Conservation (phyloP, 495 filamentous ascomycete species). For the Usnea hakonensis region DNA sequence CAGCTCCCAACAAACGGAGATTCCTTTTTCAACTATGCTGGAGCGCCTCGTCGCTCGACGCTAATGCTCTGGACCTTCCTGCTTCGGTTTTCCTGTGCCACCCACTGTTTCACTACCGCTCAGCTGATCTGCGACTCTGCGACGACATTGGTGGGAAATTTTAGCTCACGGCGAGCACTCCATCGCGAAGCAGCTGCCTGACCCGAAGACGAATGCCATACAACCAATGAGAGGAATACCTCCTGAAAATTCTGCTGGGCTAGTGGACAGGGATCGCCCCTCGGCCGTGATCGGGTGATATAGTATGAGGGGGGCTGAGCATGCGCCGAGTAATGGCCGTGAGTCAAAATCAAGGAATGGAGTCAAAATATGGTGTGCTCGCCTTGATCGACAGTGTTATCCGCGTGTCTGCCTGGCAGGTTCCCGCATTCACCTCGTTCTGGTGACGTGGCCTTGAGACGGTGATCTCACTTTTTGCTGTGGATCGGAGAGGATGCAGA, state of each 20-base stretch:
- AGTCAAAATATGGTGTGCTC: too few relatives aligned
- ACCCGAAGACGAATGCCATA: neutral
- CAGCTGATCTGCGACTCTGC: slow-evolving; percentile 2
- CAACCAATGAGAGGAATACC: neutral
- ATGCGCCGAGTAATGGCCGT: neutral
- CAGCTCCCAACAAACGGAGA: neutral
- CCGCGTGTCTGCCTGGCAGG: neutral
- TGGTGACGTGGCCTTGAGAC: neutral
- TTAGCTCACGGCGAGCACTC: neutral
- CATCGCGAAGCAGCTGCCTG: neutral
- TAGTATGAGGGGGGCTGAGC: neutral
- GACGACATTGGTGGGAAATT: neutral
- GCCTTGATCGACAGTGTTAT: neutral
- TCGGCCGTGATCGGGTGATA: neutral
- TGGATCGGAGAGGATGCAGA: neutral
- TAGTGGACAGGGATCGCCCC: neutral
- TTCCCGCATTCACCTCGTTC: neutral
- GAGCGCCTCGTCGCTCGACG: neutral
- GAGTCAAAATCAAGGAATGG: neutral
- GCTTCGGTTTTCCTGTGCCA: neutral
- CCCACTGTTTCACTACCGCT: neutral
- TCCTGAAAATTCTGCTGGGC: neutral
- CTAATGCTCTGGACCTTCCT: neutral
- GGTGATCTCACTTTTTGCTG: slow-evolving; percentile 1
- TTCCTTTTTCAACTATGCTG: slow-evolving; percentile 1